Conservation (phyloP, 371 early-diverging fungal genomes). For the Syncephalis fuscata region DNA sequence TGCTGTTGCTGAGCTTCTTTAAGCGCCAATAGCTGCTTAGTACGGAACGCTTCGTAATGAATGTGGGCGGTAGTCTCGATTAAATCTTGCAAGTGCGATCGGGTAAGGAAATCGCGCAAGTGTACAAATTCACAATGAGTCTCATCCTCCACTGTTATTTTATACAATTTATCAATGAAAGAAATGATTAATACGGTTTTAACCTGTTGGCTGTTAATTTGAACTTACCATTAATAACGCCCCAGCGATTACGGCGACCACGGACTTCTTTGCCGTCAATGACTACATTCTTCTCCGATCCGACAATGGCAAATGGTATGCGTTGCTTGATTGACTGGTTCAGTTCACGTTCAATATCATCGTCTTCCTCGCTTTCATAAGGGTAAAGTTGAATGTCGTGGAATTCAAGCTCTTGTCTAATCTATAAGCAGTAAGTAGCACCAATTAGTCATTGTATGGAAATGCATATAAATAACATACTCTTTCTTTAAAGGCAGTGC, state of each 20-base stretch:
- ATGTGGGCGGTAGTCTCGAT: constrained; percentile 73
- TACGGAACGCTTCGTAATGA: constrained; percentile 86
- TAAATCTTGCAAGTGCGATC: constrained; percentile 70
- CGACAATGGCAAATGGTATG: constrained; percentile 74
- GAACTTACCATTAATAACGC: constrained; percentile 40
- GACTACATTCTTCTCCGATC: constrained; percentile 63
- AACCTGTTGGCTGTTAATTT: too few species aligned
- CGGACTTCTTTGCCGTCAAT: constrained; percentile 66
- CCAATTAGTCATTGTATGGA: background rate
- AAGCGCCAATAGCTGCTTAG: constrained; percentile 66
- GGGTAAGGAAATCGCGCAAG: constrained; percentile 70
- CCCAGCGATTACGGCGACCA: constrained; percentile 49
- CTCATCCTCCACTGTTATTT: constrained; percentile 42
- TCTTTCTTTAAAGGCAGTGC: constrained; percentile 47
- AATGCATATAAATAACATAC: constrained; percentile 18
- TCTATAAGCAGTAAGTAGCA: constrained; percentile 13
- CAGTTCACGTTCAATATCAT: constrained; percentile 53
- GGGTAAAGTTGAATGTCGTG: constrained; percentile 86
- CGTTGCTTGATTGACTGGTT: constrained; percentile 60
- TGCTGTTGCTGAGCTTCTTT: constrained; percentile 38
- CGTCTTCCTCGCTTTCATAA: constrained; percentile 65
- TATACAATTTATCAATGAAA: background rate
- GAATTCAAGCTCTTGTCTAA: constrained; percentile 81
- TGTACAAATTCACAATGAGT: constrained; percentile 64
- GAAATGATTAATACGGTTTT: too few species aligned